These are phyloP conservation scores for Colletotrichum sp. DNA, from an alignment of 2,329 filamentous ascomycete genomes.

Conservation along the genomic window DNA sequence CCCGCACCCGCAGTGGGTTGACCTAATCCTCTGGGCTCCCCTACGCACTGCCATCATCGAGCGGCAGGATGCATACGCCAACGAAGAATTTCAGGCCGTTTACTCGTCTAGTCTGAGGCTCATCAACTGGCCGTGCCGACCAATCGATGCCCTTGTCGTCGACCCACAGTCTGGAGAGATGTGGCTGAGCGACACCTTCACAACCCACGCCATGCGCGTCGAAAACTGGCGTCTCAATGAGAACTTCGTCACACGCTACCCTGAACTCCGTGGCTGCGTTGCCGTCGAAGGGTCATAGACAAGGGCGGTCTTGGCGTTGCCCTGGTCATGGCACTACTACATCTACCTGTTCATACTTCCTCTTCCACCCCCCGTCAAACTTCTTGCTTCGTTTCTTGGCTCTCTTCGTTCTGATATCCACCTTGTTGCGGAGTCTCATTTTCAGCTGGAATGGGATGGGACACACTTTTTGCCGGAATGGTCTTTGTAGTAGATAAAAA, in stretches of 20 bases:
- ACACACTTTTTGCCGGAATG: not conserved
- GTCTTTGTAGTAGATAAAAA: slow-evolving; percentile 17
- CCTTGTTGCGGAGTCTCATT: slow-evolving; percentile 6
- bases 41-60: slow-evolving; percentile 39
- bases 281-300: slow-evolving; percentile 6
- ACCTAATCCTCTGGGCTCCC: slow-evolving; percentile 35
- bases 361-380: not conserved
- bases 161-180: slow-evolving; percentile 30
- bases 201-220: slow-evolving; percentile 27
- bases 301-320: not conserved
- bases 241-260: slow-evolving; percentile 30
- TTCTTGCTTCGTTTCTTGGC: slow-evolving; percentile 3
- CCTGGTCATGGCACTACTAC: not conserved
- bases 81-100: slow-evolving; percentile 38
- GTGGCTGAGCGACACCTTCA: slow-evolving; percentile 28
- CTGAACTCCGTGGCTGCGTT: slow-evolving; percentile 27
- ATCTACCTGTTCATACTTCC: not conserved
- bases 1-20: slow-evolving; percentile 36
- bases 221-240: slow-evolving; percentile 31
- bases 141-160: slow-evolving; percentile 27
- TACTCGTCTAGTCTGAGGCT: slow-evolving; percentile 37
- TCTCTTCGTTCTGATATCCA: not conserved
- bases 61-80: slow-evolving; percentile 40
- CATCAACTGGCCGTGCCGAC: slow-evolving; percentile 37
- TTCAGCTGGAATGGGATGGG: slow-evolving; percentile 16